These are phyloP conservation scores for Chrysochromulina parva DNA, from an alignment of 78 protist species.

Conservation along the genomic window DNA sequence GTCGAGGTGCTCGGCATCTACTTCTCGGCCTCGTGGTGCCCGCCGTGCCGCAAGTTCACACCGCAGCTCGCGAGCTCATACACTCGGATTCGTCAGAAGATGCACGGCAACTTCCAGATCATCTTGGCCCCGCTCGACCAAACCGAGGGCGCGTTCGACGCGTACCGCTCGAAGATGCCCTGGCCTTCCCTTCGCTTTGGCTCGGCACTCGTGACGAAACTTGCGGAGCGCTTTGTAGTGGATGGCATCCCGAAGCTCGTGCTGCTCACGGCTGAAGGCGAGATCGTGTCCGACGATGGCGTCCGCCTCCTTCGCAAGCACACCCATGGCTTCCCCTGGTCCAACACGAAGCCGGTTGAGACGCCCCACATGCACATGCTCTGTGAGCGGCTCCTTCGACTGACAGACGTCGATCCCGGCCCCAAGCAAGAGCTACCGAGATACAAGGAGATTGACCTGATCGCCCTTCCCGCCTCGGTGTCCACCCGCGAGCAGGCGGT, in stretches of 20 bases:
- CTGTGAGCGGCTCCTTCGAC: constrained; percentile 16
- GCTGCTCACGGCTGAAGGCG: not conserved
- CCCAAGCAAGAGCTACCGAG: not conserved
- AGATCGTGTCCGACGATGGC: not conserved
- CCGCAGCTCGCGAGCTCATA: not conserved
- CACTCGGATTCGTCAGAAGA: not conserved
- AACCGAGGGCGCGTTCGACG: not conserved
- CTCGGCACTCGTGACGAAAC: not conserved
- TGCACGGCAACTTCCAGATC: not conserved
- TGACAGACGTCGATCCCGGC: not conserved
- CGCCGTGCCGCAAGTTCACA: not conserved
- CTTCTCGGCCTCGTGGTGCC: constrained; percentile 26
- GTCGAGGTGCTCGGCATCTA: not conserved
- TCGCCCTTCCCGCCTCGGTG: not conserved
- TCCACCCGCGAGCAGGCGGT: constrained; percentile 32
- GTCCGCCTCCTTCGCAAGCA: not conserved
- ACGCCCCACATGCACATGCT: not conserved
- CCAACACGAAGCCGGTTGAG: not conserved
- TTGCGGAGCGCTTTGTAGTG: not conserved
- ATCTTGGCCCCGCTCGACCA: not conserved
- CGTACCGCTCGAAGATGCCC: not conserved
- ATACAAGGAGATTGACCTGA: constrained; percentile 18
- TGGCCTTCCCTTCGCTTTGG: not conserved
- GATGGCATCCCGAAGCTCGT: not conserved
- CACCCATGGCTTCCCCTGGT: not conserved